Percentiles rank a stretch among this genome's conserved stretches.
phyloP scores from a whole-genome alignment of 805 yeast genomes.

The Kodamaea jinghongensis region DNA sequence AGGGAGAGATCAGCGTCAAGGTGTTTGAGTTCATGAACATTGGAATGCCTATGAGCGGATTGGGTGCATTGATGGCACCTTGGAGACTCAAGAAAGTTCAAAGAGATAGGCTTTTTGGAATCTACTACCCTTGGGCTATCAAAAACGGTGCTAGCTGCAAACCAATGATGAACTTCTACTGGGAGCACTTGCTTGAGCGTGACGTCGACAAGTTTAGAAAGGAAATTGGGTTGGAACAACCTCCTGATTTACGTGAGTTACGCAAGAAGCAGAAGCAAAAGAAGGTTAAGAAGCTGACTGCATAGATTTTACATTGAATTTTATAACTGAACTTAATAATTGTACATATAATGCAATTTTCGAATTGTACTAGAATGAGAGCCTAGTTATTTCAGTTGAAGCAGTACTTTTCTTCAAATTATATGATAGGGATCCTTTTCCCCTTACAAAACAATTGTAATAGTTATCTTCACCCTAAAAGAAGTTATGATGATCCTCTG shows the following conservation, averaged over 20 bases:
- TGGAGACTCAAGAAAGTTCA: conserved; percentile 65
- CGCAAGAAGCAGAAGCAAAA: conserved; percentile 36
- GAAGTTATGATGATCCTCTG: too few species aligned
- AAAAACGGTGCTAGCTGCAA: conserved; percentile 67
- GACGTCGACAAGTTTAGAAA: conserved; percentile 71
- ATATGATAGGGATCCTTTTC: too few species aligned
- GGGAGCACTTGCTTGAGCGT: conserved; percentile 79
- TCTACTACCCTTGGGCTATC: conserved; percentile 88
- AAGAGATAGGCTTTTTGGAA: conserved; percentile 57
- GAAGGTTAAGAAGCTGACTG: conserved; percentile 2
- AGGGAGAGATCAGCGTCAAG: conserved; percentile 95
- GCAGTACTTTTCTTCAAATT: too few species aligned
- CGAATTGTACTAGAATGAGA: too few species aligned
- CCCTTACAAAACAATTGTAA: too few species aligned
- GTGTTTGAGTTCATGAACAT: conserved; percentile 89
- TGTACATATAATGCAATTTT: too few species aligned
- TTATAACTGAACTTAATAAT: neutral
- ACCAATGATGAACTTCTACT: conserved; percentile 81
- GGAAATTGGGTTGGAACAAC: conserved; percentile 70
- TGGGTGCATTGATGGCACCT: conserved; percentile 91
- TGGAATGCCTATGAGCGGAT: conserved; percentile 92
- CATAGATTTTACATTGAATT: neutral
- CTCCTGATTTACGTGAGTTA: conserved; percentile 69
- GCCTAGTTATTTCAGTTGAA: too few species aligned
- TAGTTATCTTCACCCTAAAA: too few species aligned